Base-by-base conservation (phyloP, 495 filamentous ascomycete genomes). In the Neurospora cerealis region DNA sequence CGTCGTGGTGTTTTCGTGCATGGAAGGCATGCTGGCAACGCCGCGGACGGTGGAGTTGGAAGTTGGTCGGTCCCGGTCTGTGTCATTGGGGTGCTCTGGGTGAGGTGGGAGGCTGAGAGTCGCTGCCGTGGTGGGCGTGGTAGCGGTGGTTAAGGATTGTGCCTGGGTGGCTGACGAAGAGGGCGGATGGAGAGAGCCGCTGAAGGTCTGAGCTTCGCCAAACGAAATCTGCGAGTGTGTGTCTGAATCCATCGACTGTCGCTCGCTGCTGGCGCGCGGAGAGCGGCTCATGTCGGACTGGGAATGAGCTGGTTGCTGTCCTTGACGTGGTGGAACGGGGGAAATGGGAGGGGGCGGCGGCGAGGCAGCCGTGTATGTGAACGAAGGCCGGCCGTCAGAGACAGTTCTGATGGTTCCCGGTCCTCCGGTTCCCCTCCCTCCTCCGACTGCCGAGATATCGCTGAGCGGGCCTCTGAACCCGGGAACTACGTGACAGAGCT, bases 41-140 rank as follows among this genome's bases (percentile, higher is more conserved):
- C 81, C 83, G 37, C 84, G 83, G 37, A 85, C 72, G 1, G 84
- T 84, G 5, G 84, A 78, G 38, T 73, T 84, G n/a, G 80, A 84
- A 9, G 78, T 79, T 1, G 83, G 83, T 2, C 82, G 78, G 46
- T 74, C 34, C 0, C 28, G 6, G 54, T 19, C 54, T 32, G 44
- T 24, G n/a, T 34, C 54, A 15, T 8, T 9, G 15, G 54, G 32
- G 28, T 66, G 24, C 28, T 66, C 54, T 17, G 54, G 54, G 54
- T 66, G 28, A 36, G 54, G 6, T 32, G 75, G 40, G n/a, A 39
- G 19, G 34, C 21, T 71, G 34, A 69, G 34, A 13, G 41, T 19
- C 24, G 62, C 6, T 28, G 70, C 15, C 19, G 73, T 48, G 36
- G 66, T n/a, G 17, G 70, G 41, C 9, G 79, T 74, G 7, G 76